Base-by-base conservation (phyloP, 208 protist genomes). In the Trypanosoma boissoni region DNA sequence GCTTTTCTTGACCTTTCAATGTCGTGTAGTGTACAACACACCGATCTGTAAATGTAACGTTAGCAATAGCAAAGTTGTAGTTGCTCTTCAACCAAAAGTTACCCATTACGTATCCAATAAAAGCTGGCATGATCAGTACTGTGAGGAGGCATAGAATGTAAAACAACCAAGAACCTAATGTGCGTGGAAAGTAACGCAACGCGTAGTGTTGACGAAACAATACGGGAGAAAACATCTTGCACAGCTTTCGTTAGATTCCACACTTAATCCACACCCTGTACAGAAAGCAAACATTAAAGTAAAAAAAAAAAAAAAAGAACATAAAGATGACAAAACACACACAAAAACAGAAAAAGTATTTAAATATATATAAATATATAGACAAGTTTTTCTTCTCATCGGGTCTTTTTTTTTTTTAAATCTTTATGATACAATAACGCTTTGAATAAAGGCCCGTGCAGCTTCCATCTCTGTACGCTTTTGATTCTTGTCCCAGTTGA, bases 151-250 rank as follows among this genome's bases (percentile, higher is more conserved):
- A 80, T 23, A 91, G 24, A 24, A 72, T 27, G 60, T 87, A 88
- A 41, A 89, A 76, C 9, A 91, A 14, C 76, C 73, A 85, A 48
- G 80, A 64, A 23, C 56, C 53, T 18, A 90, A 46, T 21, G 83
- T 80, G 6, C 76, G 69, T 16, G 82, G 76, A 14, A 72, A 28
- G 57, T 91, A 93, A 41, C 56, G 68, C 51, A 93, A 78, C 37
- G 83, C 83, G 68, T 76, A 92, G 61, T 86, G 76, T 61, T 88
- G 69, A 42, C 86, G 78, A 43, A 80, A 88, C 10, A 91, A 65
- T 1, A 75, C 68, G 3, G 80, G 6, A 39, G 34, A 39, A 39
- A 34, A 55, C 57, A 58, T 27, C 9, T 29, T 1, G 3, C 34
- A n/a, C 12, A 26, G 18, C 3, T 57, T 57, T 45, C 41, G 2